Conservation (phyloP, 108 stramenopile genomes). For the Pseudonitzschia multistriata region DNA sequence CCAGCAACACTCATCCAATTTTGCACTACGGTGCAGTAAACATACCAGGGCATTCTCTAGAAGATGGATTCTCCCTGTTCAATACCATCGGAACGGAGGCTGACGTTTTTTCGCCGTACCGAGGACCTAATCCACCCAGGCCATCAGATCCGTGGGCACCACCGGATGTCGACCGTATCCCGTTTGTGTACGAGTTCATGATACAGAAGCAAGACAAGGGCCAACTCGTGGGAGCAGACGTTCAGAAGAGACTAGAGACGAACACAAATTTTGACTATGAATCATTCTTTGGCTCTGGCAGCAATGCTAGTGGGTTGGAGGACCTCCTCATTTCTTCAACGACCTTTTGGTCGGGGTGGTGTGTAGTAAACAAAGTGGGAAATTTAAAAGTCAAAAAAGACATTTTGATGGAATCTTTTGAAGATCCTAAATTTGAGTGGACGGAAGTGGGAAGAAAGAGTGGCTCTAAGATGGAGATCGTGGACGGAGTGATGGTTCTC, state of each 20-base stretch:
- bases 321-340: background rate
- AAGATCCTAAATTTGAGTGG: background rate
- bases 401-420: constrained; percentile 8
- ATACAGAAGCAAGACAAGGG: background rate
- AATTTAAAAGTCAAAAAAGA: background rate
- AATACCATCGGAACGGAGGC: background rate
- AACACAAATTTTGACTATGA: background rate
- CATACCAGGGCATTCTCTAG: background rate
- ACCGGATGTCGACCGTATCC: background rate
- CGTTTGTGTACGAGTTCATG: background rate
- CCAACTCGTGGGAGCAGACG: background rate
- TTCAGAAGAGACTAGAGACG: background rate
- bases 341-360: background rate
- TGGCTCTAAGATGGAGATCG: background rate
- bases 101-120: background rate
- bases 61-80: background rate
- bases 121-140: background rate
- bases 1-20: background rate
- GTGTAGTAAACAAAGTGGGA: background rate
- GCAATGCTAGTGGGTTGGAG: background rate
- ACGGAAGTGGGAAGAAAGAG: background rate
- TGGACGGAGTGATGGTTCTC: background rate
- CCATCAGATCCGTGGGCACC: background rate
- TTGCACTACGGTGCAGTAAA: background rate
- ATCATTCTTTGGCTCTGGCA: background rate